Evolutionary conservation across 345 rosid species (phyloP).

Genomic region (Populus euphratica): DNA sequence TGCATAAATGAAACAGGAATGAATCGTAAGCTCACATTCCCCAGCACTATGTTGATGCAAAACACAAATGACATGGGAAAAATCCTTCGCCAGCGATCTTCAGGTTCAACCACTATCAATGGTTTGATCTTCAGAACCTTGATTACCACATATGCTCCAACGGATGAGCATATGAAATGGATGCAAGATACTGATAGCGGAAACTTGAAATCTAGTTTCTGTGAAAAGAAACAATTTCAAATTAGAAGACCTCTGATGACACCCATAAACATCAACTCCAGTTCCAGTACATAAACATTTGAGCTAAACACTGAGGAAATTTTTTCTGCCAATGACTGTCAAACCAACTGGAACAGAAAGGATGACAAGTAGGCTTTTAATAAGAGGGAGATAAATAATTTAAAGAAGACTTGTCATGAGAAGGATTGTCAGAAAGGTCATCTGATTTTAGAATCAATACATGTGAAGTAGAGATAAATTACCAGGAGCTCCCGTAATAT

Average conservation of each 20-base stretch:
- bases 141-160: slow-evolving; percentile 90
- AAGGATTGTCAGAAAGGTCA: neutral
- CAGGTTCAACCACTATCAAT: slow-evolving; percentile 72
- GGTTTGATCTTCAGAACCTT: slow-evolving; percentile 91
- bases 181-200: slow-evolving; percentile 86
- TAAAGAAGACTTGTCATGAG: neutral
- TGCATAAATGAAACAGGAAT: slow-evolving; percentile 99
- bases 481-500: neutral
- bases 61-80: slow-evolving; percentile 98
- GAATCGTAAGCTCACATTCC: slow-evolving; percentile 90
- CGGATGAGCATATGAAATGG: slow-evolving; percentile 94
- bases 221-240: slow-evolving; percentile 19
- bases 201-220: slow-evolving; percentile 98
- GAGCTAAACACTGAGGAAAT: neutral
- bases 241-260: neutral
- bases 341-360: neutral
- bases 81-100: slow-evolving; percentile 95
- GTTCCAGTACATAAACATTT: neutral
- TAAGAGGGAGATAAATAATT: no score
- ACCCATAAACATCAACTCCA: slow-evolving; percentile 2
- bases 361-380: neutral
- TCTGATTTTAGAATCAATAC: neutral
- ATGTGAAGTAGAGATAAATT: neutral
- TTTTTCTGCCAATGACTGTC: neutral
- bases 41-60: slow-evolving; percentile 92